phyloP scores from a whole-genome alignment of 2,329 filamentous ascomycete species.

The Colletotrichum siamense region DNA sequence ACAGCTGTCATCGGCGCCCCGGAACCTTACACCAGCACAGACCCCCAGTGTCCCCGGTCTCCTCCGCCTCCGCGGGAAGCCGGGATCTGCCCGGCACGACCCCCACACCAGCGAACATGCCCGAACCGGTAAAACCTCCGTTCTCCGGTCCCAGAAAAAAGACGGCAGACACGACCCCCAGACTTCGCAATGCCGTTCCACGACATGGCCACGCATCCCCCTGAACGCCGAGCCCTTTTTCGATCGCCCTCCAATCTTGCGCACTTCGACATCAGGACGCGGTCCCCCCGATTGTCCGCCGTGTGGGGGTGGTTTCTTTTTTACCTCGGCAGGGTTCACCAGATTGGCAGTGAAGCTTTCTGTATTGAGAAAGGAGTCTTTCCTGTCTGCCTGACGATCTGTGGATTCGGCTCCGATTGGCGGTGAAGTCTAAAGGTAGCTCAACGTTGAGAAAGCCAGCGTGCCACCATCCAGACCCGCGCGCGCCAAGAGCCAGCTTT shows the following conservation, averaged over 20 bases:
- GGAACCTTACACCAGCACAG: background rate
- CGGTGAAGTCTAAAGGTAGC: background rate
- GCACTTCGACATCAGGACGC: background rate
- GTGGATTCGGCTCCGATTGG: background rate
- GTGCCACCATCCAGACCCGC: background rate
- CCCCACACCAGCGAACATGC: background rate
- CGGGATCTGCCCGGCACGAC: slow-evolving; percentile 8
- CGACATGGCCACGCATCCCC: background rate
- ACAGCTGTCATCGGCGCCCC: background rate
- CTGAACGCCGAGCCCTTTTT: background rate
- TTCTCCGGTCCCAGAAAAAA: background rate
- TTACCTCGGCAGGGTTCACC: background rate
- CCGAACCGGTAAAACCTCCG: slow-evolving; percentile 16
- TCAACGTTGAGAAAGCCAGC: background rate
- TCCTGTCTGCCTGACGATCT: background rate
- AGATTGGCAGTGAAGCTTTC: background rate
- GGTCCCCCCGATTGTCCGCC: background rate
- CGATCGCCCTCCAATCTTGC: background rate
- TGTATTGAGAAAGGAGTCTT: background rate
- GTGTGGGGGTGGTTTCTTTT: background rate
- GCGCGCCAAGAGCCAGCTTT: background rate
- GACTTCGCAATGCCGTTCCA: background rate
- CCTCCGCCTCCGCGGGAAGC: background rate
- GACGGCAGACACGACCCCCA: background rate
- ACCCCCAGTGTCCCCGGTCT: background rate